phyloP scores from a whole-genome alignment of 176 grass and related monocot species.

The Otatea glauca region DNA sequence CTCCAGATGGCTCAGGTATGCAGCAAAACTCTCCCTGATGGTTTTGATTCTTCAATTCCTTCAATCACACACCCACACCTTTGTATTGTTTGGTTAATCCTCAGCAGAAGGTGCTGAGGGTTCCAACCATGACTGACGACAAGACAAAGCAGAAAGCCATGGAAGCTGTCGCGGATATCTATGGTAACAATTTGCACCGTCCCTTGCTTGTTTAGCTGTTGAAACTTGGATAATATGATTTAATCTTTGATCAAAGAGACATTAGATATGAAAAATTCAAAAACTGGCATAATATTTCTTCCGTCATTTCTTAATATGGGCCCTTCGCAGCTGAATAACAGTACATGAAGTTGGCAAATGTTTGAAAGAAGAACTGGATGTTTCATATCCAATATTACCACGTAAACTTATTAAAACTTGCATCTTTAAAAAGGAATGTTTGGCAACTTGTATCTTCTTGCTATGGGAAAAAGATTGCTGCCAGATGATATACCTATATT shows the following conservation, averaged over 20 bases:
- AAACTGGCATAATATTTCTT: background rate
- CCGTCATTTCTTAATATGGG: background rate
- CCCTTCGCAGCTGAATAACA: conserved; percentile 6
- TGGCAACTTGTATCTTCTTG: background rate
- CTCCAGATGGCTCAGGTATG: conserved; percentile 77
- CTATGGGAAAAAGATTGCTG: background rate
- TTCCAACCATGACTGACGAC: conserved; percentile 84
- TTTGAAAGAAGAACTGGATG: conserved; percentile 8
- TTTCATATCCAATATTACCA: background rate
- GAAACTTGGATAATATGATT: background rate
- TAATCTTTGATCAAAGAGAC: background rate
- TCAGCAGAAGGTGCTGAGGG: conserved; percentile 77
- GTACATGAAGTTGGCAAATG: background rate
- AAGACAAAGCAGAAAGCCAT: conserved; percentile 94
- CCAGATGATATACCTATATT: background rate
- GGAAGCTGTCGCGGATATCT: conserved; percentile 79
- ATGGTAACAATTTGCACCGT: conserved; percentile 51
- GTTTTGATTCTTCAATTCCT: background rate
- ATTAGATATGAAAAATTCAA: background rate
- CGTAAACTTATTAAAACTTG: conserved; percentile 5
- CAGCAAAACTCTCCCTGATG: conserved; percentile 20
- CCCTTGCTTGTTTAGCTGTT: conserved; percentile 5
- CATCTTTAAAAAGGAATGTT: background rate
- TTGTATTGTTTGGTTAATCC: background rate
- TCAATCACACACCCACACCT: background rate